phyloP scores from a whole-genome alignment of 495 filamentous ascomycete species.

The Neurospora sp. region DNA sequence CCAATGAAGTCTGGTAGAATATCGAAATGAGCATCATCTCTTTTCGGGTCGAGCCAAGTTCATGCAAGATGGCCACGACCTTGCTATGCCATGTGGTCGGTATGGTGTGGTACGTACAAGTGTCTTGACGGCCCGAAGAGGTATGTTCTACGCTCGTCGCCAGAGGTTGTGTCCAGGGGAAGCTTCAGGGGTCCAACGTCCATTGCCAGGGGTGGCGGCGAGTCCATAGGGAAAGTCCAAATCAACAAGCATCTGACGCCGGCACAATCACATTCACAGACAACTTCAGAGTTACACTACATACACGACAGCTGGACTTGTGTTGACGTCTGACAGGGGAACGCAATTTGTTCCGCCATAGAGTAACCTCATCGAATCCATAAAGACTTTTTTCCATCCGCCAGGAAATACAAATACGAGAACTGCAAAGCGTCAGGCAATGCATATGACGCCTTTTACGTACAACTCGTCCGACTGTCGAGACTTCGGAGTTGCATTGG shows the following conservation, averaged over 20 bases:
- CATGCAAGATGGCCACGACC: slow-evolving; percentile 9
- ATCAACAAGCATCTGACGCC: background rate
- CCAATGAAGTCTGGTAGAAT: background rate
- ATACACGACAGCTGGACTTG: background rate
- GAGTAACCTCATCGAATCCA: background rate
- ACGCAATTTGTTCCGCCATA: background rate
- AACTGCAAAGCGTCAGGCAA: background rate
- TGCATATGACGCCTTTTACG: background rate
- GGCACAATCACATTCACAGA: background rate
- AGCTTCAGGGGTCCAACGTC: background rate
- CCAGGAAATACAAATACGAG: background rate
- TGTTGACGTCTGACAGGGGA: background rate
- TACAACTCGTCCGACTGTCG: background rate
- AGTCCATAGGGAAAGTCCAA: background rate
- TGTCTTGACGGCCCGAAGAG: background rate
- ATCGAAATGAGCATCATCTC: slow-evolving; percentile 18
- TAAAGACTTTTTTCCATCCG: background rate
- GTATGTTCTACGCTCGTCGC: background rate
- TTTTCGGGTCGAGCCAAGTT: slow-evolving; percentile 13
- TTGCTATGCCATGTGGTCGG: background rate
- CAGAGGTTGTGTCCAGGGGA: background rate
- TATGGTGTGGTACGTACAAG: background rate
- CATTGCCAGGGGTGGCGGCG: background rate
- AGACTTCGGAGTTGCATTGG: background rate
- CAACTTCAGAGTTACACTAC: background rate